Evolutionary conservation across 768 basidiomycete species (phyloP).

Genomic region (Xerocomellus intermedius): DNA sequence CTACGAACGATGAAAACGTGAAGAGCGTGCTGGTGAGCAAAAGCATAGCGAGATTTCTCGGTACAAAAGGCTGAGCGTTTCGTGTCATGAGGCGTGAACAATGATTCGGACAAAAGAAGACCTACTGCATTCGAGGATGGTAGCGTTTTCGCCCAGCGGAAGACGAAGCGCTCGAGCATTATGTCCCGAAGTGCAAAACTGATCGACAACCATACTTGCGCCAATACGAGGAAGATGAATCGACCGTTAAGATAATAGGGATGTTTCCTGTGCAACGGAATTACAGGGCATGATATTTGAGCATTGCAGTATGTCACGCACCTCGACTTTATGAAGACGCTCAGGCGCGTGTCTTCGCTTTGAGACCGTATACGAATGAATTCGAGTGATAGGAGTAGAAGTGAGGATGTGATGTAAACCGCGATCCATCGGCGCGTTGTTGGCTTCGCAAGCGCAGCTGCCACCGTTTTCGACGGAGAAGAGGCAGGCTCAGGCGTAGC

Average conservation of each 20-base stretch:
- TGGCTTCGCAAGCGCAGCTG: slow-evolving; percentile 44
- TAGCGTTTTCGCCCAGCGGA: slow-evolving; percentile 37
- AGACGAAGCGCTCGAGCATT: slow-evolving; percentile 61
- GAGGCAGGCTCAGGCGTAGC: slow-evolving; percentile 48
- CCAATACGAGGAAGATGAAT: slow-evolving; percentile 55
- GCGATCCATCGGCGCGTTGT: slow-evolving; percentile 45
- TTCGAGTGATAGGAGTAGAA: slow-evolving; percentile 44
- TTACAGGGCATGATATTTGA: neutral
- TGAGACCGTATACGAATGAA: slow-evolving; percentile 31
- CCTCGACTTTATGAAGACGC: slow-evolving; percentile 68
- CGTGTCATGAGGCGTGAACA: neutral
- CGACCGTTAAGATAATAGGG: slow-evolving; percentile 72
- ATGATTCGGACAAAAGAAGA: neutral
- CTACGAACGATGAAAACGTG: slow-evolving; percentile 36
- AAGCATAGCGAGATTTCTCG: slow-evolving; percentile 17
- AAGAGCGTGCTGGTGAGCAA: slow-evolving; percentile 43
- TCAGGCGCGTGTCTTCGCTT: slow-evolving; percentile 42
- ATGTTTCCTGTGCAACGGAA: slow-evolving; percentile 54
- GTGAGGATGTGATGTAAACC: slow-evolving; percentile 48
- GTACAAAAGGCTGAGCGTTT: slow-evolving; percentile 19
- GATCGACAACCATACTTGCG: slow-evolving; percentile 48
- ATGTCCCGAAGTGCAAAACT: slow-evolving; percentile 55
- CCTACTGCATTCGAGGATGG: slow-evolving; percentile 20
- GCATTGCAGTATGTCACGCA: slow-evolving; percentile 27
- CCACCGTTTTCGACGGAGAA: slow-evolving; percentile 52